A percentile compares a stretch with the other conserved stretches of the same genome.
These are phyloP conservation scores for Tricharina praecox DNA, from an alignment of 495 filamentous ascomycete genomes.

Conservation along the genomic window DNA sequence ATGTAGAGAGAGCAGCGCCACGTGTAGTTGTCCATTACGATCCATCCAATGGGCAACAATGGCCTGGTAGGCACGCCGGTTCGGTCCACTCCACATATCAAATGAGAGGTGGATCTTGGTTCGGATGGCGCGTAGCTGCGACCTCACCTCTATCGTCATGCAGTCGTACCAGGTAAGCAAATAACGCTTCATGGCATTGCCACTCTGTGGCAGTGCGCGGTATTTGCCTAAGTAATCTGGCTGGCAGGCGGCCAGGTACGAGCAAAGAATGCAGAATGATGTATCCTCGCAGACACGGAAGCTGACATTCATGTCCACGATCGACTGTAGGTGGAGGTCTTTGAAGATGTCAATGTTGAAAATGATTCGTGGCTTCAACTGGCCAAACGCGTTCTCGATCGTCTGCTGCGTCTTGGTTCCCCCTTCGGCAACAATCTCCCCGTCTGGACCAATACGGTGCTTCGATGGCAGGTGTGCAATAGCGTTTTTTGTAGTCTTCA, in stretches of 20 bases:
- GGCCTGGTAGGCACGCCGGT: neutral
- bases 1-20: slow-evolving; percentile 2
- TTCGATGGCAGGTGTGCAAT: slow-evolving; percentile 1
- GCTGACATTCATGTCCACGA: slow-evolving; percentile 7
- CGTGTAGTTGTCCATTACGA: neutral
- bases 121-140: neutral
- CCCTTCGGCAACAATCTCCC: neutral
- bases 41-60: slow-evolving; percentile 7
- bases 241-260: neutral
- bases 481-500: slow-evolving; percentile 3
- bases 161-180: neutral
- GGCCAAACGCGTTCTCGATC: neutral
- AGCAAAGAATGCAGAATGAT: neutral
- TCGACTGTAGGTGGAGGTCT: neutral
- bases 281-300: neutral
- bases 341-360: slow-evolving; percentile 10
- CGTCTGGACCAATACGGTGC: slow-evolving; percentile 4
- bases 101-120: neutral
- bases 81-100: slow-evolving; percentile 8
- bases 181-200: neutral
- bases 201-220: neutral
- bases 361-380: neutral
- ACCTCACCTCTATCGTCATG: neutral
- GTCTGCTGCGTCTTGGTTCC: neutral
- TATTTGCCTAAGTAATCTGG: neutral